Evolutionary conservation across 345 rosid species (phyloP).

Genomic region (Eucalyptus erythrocorys): DNA sequence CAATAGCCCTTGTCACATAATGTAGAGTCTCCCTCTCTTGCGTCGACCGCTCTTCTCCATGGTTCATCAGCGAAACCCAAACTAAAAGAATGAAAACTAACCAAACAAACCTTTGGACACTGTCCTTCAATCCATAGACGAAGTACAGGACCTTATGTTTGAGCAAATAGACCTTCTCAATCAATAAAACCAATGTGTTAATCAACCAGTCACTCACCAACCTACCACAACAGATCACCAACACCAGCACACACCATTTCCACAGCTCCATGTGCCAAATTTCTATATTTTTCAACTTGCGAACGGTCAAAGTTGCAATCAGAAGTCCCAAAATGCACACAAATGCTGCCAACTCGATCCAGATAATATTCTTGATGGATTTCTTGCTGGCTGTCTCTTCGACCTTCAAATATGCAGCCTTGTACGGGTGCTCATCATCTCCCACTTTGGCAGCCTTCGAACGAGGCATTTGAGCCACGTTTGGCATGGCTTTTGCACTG

Average conservation of each 20-base stretch:
- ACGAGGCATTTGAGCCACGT: conserved; percentile 30
- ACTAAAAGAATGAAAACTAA: conserved; percentile 36
- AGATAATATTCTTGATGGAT: conserved; percentile 5
- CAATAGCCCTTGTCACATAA: conserved; percentile 35
- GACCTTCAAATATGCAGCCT: conserved; percentile 13
- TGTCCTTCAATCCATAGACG: conserved; percentile 41
- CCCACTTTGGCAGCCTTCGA: conserved; percentile 7
- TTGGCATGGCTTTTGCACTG: conserved; percentile 4
- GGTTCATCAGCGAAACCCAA: conserved; percentile 44
- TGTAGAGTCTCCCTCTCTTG: conserved; percentile 15
- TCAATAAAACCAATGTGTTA: conserved; percentile 35
- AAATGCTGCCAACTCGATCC: conserved; percentile 21
- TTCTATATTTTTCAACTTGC: conserved; percentile 3
- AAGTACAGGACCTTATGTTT: conserved; percentile 61
- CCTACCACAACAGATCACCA: conserved; percentile 44
- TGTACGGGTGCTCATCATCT: conserved; percentile 11
- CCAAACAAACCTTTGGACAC: conserved; percentile 48
- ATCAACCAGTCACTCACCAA: conserved; percentile 39
- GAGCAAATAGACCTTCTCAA: conserved; percentile 47
- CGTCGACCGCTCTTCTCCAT: conserved; percentile 26
- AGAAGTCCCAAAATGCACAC: conserved; percentile 18
- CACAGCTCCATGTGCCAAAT: conserved; percentile 45
- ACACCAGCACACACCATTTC: conserved; percentile 54
- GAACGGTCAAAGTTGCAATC: conserved; percentile 22
- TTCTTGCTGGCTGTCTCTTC: neutral